Evolutionary conservation across 2,329 filamentous ascomycete genomes (phyloP), one percentile per base, ranked within the genome.

Genomic region (Botryosphaeria dothidea): DNA sequence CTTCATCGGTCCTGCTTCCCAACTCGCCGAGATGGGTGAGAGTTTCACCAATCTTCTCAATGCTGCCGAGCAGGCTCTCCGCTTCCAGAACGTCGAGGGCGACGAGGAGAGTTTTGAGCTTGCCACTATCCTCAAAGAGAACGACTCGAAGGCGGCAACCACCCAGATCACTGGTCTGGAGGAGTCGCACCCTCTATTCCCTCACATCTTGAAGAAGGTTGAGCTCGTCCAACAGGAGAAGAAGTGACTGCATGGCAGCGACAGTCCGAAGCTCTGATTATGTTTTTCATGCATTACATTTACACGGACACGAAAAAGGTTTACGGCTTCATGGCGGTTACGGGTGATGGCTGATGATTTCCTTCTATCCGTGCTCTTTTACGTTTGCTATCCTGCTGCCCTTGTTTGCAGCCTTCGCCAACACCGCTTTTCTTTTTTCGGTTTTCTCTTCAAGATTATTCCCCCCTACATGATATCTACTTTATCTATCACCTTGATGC

Each of bases 51-150:
- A 86, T 62, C 85, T 99, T 31, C 83, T 98, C 62, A 90, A 90
- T 66, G 91, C 92, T 21, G 87, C 95, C 51, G 94, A 98, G 84
- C 92, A 94, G 88, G 90, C 92, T 6, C 90, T 99, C 78, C 92
- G 91, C 68, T 99, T 98, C 89, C 93, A 97, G 82, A 92, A 97
- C 72, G 91, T 97, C 64, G 87, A 93, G 71, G 93, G 89, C 13
- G 95, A 99, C 69, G 92, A 96, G 0, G 95, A 98, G 86, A 96
- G 91, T 68, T 84, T 82, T 69, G 89, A 96, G 80, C 85, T 99
- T 11, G 92, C 92, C 73, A 88, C 91, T 82, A 92, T 96, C 75
- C 90, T 99, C 82, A 88, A 90, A 67, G 85, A 89, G 68, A 86
- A 90, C 74, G 83, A 84, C 2, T 83, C 94, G 15, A 88, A 91